Base-by-base conservation (phyloP, 208 protist species). In the Wallacemonas sp. region DNA sequence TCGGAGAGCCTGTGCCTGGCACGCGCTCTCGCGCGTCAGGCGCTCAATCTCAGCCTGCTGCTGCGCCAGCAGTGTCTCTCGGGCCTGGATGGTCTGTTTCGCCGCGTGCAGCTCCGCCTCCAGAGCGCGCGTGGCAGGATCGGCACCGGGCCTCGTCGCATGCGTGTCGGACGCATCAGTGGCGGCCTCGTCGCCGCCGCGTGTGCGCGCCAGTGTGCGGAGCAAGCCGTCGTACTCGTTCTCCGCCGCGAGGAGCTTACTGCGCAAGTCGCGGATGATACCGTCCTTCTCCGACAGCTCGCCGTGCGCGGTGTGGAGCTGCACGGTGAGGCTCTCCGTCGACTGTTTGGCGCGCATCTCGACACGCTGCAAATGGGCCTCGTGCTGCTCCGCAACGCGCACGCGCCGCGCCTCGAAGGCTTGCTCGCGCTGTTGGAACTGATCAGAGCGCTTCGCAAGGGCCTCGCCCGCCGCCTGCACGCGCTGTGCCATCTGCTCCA, bases 361-460 rank as follows among this genome's bases (percentile, higher is more conserved):
- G 8, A 88, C 65, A 10, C 76, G 67, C 0, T 66, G 39, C n/a
- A 94, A 54, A 62, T 95, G 86, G 11, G 66, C 57, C 66, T 95
- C 92, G 68, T 97, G 90, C 80, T 92, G 79, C 66, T 85, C 80
- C 29, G 87, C 86, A 16, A 96, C 81, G 42, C 78, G 79, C 29
- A 90, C 73, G 1, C 89, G 81, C 14, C 81, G 77, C 20, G 67
- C 69, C 39, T 92, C 82, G 41, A 96, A 92, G 3, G 74, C 87
- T 8, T 71, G 74, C 82, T 96, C 92, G n/a, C 89, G 72, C 28
- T 70, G 72, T 46, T 94, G 88, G 26, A 96, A 81, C 62, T 91
- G 81, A 14, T 71, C 61, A 11, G 74, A 59, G 11, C 89, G 89
- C 66, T 63, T 67, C 57, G 80, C 62, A n/a, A 95, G 70, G 16